A percentile compares a stretch with the other conserved stretches of the same genome.
These are phyloP conservation scores for Naematelia encephala DNA, from an alignment of 768 basidiomycete species.

Conservation along the genomic window DNA sequence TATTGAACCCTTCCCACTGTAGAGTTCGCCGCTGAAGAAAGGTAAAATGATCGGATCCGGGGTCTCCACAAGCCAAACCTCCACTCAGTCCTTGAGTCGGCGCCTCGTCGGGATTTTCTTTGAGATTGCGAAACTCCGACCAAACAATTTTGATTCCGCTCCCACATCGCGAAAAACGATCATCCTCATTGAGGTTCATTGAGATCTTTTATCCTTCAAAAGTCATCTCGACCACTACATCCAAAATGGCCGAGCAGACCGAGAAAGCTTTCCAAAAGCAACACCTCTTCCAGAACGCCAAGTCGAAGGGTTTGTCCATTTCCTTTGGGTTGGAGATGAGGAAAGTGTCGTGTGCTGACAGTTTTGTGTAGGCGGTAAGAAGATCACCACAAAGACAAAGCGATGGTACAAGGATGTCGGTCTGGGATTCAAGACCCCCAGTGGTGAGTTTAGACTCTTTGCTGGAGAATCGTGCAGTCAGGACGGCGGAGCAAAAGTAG, in stretches of 20 bases:
- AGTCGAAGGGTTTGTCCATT: slow-evolving; percentile 62
- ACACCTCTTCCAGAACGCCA: slow-evolving; percentile 94
- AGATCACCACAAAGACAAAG: slow-evolving; percentile 89
- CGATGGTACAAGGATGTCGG: slow-evolving; percentile 99
- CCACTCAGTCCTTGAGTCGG: background rate
- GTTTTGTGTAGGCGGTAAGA: slow-evolving; percentile 66
- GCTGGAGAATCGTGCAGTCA: background rate
- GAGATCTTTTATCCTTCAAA: slow-evolving; percentile 12
- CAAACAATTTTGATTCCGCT: slow-evolving; percentile 4
- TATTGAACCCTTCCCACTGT: background rate
- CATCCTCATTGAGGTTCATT: background rate
- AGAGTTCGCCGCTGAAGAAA: too few species aligned
- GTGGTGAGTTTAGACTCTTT: slow-evolving; percentile 44
- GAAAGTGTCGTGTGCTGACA: background rate
- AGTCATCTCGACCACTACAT: slow-evolving; percentile 1
- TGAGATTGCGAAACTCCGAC: slow-evolving; percentile 11
- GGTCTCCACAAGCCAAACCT: background rate
- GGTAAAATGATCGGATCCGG: too few species aligned
- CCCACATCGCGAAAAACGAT: background rate
- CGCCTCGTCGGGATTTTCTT: slow-evolving; percentile 1
- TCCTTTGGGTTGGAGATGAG: background rate
- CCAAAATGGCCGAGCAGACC: slow-evolving; percentile 61
- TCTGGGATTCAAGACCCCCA: slow-evolving; percentile 91
- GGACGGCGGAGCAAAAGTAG: background rate
- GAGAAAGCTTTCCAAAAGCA: slow-evolving; percentile 99